Evolutionary conservation across 2,329 filamentous ascomycete species (phyloP).

Genomic region (Hymenoscyphus repandus): DNA sequence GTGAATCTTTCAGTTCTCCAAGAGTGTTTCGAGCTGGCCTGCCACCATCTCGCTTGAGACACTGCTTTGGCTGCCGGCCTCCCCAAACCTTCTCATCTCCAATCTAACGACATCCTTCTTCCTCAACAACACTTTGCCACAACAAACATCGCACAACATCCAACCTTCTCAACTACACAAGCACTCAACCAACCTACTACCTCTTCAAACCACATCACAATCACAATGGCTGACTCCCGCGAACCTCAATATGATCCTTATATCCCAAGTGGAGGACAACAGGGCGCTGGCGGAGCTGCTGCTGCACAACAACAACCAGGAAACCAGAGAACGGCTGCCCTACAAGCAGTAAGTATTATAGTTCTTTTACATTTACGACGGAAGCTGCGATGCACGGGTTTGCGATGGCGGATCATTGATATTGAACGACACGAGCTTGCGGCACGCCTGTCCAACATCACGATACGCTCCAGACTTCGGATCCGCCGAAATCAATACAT

Average conservation of each 20-base stretch:
- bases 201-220: conserved; percentile 6
- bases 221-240: conserved; percentile 28
- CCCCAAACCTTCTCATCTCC: conserved; percentile 1
- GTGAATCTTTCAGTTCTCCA: not conserved
- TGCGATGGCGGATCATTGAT: too few species aligned
- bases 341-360: conserved; percentile 72
- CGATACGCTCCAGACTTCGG: too few species aligned
- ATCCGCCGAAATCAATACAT: too few species aligned
- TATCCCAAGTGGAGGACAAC: conserved; percentile 24
- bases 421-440: not conserved
- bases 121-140: not conserved
- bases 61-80: not conserved
- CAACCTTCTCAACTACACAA: not conserved
- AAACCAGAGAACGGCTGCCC: conserved; percentile 63
- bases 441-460: not conserved
- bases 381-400: conserved; percentile 12
- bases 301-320: conserved; percentile 33
- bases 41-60: not conserved
- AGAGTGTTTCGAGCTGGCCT: not conserved
- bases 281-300: conserved; percentile 25
- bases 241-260: conserved; percentile 32
- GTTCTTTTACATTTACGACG: conserved; percentile 14
- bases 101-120: conserved; percentile 6
- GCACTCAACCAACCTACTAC: conserved; percentile 4
- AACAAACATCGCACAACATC: conserved; percentile 5